Evolutionary conservation across 345 rosid species (phyloP).

Genomic region (Murraya paniculata): DNA sequence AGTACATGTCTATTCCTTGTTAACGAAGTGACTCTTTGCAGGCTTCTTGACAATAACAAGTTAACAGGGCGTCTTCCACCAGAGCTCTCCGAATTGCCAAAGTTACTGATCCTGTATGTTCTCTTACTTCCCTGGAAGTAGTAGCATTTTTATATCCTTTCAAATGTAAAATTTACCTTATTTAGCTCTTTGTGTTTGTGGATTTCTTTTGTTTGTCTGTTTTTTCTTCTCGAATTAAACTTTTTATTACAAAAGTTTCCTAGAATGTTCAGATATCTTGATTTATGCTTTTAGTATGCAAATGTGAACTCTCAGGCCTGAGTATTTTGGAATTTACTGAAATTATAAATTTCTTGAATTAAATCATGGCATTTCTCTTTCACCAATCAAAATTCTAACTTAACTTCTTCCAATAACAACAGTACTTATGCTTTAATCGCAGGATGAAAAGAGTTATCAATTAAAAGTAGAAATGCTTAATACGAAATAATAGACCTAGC

Average conservation of each 20-base stretch:
- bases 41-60: slow-evolving; percentile 92
- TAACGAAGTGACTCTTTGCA: slow-evolving; percentile 31
- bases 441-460: background rate
- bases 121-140: slow-evolving; percentile 17
- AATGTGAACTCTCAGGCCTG: background rate
- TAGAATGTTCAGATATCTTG: background rate
- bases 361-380: background rate
- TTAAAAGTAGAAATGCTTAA: background rate
- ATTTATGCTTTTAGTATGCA: background rate
- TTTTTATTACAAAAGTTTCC: background rate
- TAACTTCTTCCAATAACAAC: background rate
- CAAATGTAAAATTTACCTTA: background rate
- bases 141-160: background rate
- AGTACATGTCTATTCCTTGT: background rate
- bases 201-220: background rate
- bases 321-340: background rate
- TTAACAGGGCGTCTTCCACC: slow-evolving; percentile 84
- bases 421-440: background rate
- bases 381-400: background rate
- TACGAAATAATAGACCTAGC: background rate
- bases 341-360: background rate
- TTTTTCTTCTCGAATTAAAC: background rate
- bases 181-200: background rate
- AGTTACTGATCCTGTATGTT: slow-evolving; percentile 75
- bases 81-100: slow-evolving; percentile 66